Base-by-base conservation (phyloP, 1,284 basidiomycete genomes). In the Nidula niveotomentosa region DNA sequence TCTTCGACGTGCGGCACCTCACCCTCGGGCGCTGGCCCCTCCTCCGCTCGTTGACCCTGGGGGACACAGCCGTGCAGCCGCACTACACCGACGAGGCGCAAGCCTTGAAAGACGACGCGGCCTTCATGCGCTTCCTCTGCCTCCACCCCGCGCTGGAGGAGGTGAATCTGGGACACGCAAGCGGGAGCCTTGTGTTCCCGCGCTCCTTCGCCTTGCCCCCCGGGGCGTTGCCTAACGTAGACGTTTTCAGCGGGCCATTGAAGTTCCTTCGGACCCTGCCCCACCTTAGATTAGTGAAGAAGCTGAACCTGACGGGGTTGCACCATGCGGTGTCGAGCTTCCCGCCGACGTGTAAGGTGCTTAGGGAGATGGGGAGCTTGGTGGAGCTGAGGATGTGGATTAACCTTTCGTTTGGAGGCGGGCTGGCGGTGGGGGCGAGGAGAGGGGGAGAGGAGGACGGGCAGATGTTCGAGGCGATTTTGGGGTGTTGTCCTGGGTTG, bases 1-100 rank as follows among this genome's bases (percentile, higher is more conserved):
- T 69, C 39, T 71, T 73, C 59, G 80, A 76, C 57, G 73, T 76
- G 3, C 74, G 72, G 12, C 76, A 76, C 6, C 66, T 85, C 18
- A 74, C 75, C 36, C 58, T 66, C 50, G 82, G 78, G 8, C 75
- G 73, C 48, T 85, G 83, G 83, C 81, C 79, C 2, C 69, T 69
- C 13, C 65, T 86, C 13, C 75, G 71, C 23, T 23, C 23, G 23
- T 23, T 23, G 23, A 23, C 23, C 23, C 23, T 23, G 23, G 23
- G 23, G 23, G 23, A 23, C 23, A 23, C 23, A 23, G 23, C 23
- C 23, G 23, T 23, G 23, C 23, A 23, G 23, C 23, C 23, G 23
- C 23, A 23, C 23, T 23, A 23, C 23, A 23, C 23, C 23, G 23
- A 23, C 23, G 23, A 23, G 23, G 23, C 23, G 23, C 23, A 23